A percentile compares a stretch with the other conserved stretches of the same genome.
phyloP scores from a whole-genome alignment of 768 basidiomycete species.

The Rhodotorula toruloides region DNA sequence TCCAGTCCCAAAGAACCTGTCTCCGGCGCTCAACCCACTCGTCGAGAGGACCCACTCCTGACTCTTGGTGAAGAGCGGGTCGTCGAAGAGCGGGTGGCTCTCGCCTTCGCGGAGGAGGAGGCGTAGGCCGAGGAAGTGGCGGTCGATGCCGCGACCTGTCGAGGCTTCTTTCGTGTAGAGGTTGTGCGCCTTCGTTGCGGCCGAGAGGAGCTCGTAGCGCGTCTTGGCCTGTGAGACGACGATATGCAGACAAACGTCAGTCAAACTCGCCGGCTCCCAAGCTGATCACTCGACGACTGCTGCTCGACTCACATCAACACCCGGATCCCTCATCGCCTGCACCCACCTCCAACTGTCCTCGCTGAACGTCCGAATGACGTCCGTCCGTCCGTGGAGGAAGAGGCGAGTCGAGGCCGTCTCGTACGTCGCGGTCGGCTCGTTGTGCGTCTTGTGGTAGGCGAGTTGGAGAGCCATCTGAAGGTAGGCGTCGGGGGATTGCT shows the following conservation, averaged over 20 bases:
- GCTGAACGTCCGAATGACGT: conserved; percentile 74
- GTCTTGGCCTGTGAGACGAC: conserved; percentile 44
- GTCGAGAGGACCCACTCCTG: conserved; percentile 84
- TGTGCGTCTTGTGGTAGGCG: conserved; percentile 77
- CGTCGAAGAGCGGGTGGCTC: conserved; percentile 63
- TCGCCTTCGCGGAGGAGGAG: conserved; percentile 61
- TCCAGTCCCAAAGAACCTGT: conserved; percentile 81
- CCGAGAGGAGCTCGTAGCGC: conserved; percentile 56
- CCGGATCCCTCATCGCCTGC: conserved; percentile 61
- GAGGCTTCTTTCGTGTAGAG: conserved; percentile 69
- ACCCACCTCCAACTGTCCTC: conserved; percentile 71
- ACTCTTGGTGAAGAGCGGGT: conserved; percentile 67
- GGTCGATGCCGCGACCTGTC: conserved; percentile 76
- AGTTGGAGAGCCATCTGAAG: conserved; percentile 88
- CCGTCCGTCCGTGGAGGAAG: conserved; percentile 81
- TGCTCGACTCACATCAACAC: conserved; percentile 29
- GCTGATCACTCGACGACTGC: conserved; percentile 35
- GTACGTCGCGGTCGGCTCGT: conserved; percentile 77
- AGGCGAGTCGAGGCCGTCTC: conserved; percentile 85
- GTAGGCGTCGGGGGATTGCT: conserved; percentile 69
- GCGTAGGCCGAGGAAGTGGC: conserved; percentile 80
- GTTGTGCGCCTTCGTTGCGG: conserved; percentile 67
- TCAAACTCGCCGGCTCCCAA: conserved; percentile 51
- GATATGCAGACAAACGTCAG: background rate
- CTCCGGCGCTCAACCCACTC: conserved; percentile 79